Evolutionary conservation across 768 basidiomycete genomes (phyloP).

Genomic region (Tephrocybe sp.): DNA sequence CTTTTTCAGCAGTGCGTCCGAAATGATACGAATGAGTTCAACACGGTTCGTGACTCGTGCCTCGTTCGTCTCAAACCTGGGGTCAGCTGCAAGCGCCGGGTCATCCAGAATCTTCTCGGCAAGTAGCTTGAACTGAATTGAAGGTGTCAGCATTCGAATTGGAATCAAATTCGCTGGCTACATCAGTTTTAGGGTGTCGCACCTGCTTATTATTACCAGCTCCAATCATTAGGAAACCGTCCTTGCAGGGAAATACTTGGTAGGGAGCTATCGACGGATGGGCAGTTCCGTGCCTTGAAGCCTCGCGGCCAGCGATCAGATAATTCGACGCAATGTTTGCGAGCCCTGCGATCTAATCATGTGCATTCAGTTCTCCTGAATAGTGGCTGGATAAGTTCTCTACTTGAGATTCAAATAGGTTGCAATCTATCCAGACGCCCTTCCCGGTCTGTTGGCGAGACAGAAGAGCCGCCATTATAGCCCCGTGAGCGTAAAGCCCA

Average conservation of each 20-base stretch:
- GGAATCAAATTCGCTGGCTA: neutral
- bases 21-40: conserved; percentile 69
- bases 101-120: conserved; percentile 60
- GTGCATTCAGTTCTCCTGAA: neutral
- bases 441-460: conserved; percentile 82
- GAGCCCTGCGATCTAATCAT: conserved; percentile 76
- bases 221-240: conserved; percentile 92
- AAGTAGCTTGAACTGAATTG: conserved; percentile 65
- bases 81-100: conserved; percentile 59
- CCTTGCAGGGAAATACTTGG: conserved; percentile 84
- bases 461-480: conserved; percentile 87
- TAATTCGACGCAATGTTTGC: conserved; percentile 94
- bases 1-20: conserved; percentile 53
- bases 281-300: conserved; percentile 83
- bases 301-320: conserved; percentile 83
- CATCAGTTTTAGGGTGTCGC: conserved; percentile 5
- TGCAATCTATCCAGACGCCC: conserved; percentile 91
- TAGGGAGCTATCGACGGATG: conserved; percentile 95
- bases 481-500: conserved; percentile 88
- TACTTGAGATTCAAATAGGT: conserved; percentile 90
- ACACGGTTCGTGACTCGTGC: conserved; percentile 74
- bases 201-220: conserved; percentile 91
- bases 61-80: conserved; percentile 71
- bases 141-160: neutral
- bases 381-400: neutral